Percentiles rank a stretch among this genome's conserved stretches.
phyloP scores from a whole-genome alignment of 768 basidiomycete genomes.

The Boletus coccyginus region DNA sequence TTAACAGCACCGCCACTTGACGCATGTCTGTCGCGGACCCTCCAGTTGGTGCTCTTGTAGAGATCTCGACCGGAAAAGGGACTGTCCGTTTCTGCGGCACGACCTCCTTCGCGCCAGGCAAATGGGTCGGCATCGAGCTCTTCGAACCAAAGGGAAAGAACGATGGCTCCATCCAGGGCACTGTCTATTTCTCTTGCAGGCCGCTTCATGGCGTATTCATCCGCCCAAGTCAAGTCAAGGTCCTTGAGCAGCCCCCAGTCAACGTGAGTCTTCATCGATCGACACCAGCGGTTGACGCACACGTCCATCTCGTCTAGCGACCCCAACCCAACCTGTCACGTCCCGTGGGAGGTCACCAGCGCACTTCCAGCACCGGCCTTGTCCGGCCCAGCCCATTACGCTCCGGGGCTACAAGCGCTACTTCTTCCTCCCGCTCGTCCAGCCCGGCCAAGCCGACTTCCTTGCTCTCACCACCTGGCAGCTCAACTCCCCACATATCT shows the following conservation, averaged over 20 bases:
- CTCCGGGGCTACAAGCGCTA: constrained; percentile 32
- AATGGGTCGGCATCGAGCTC: constrained; percentile 95
- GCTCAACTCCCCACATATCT: constrained; percentile 24
- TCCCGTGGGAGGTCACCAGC: constrained; percentile 51
- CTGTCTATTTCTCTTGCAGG: constrained; percentile 79
- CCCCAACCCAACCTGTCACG: constrained; percentile 23
- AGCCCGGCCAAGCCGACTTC: constrained; percentile 57
- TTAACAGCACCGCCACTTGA: constrained; percentile 16
- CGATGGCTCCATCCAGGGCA: constrained; percentile 82
- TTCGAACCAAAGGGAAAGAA: constrained; percentile 88
- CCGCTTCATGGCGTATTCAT: constrained; percentile 85
- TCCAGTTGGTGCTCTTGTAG: constrained; percentile 71
- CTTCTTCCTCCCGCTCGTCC: constrained; percentile 56
- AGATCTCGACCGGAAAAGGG: constrained; percentile 78
- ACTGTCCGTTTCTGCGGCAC: constrained; percentile 82
- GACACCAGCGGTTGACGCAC: background rate
- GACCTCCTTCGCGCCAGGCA: constrained; percentile 82
- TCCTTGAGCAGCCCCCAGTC: constrained; percentile 35
- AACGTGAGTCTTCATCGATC: constrained; percentile 21
- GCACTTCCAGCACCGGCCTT: constrained; percentile 52
- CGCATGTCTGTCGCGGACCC: constrained; percentile 41
- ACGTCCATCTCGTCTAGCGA: constrained; percentile 22
- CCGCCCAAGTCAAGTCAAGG: constrained; percentile 77
- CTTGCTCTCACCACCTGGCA: constrained; percentile 30
- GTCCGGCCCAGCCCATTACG: constrained; percentile 41